These are phyloP conservation scores for Chionographis japonica DNA, from an alignment of 106 monocot species.

Conservation along the genomic window DNA sequence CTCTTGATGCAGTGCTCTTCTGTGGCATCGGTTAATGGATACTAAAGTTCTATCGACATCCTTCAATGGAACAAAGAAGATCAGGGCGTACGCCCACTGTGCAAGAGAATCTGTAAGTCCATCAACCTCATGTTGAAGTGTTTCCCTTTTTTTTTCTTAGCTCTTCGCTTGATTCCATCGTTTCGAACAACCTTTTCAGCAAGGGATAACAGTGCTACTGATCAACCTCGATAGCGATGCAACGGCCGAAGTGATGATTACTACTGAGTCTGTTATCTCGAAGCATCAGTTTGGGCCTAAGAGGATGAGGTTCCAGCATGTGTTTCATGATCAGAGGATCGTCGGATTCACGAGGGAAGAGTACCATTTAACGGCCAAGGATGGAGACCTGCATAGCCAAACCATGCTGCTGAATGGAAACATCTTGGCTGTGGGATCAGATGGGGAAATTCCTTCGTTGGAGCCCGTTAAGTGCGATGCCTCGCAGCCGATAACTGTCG, in stretches of 20 bases:
- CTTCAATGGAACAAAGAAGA: constrained; percentile 65
- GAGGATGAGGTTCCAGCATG: constrained; percentile 17
- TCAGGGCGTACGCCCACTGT: constrained; percentile 80
- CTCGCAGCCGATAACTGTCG: constrained; percentile 47
- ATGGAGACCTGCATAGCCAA: constrained; percentile 75
- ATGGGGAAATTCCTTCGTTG: constrained; percentile 55
- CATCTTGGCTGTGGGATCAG: constrained; percentile 32
- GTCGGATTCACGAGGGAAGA: constrained; percentile 57
- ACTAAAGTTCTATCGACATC: constrained; percentile 46
- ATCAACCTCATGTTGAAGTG: background rate
- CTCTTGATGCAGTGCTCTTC: constrained; percentile 59
- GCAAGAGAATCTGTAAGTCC: constrained; percentile 71
- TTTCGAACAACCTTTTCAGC: constrained; percentile 22
- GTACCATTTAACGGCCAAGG: constrained; percentile 81
- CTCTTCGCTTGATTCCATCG: background rate
- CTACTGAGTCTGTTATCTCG: background rate
- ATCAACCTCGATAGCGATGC: constrained; percentile 77
- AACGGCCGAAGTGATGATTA: constrained; percentile 41
- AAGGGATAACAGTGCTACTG: constrained; percentile 78
- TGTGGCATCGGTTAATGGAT: constrained; percentile 96
- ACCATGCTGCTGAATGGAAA: constrained; percentile 77
- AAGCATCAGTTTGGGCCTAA: constrained; percentile 8
- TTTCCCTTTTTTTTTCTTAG: background rate
- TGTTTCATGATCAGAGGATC: constrained; percentile 1
- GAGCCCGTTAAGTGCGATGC: constrained; percentile 38